A percentile compares a stretch with the other conserved stretches of the same genome.
Conservation (phyloP, 257 asterid species). For the Lavandula angustifolia region DNA sequence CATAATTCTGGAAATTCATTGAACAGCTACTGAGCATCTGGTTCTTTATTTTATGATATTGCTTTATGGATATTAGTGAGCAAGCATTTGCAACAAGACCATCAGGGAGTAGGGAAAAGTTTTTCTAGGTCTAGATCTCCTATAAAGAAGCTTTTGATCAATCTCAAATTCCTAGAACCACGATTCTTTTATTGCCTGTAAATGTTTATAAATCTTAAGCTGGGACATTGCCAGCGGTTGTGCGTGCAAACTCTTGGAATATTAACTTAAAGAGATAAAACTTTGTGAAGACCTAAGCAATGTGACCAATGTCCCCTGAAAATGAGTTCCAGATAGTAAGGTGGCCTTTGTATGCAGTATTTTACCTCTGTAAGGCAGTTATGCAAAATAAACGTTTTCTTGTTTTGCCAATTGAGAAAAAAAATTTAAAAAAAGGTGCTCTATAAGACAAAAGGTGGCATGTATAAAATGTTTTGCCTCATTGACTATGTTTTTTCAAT, state of each 20-base stretch:
- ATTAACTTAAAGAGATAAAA: neutral
- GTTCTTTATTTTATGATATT: neutral
- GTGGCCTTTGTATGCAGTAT: neutral
- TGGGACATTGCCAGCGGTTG: neutral
- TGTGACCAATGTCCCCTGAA: neutral
- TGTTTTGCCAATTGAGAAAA: neutral
- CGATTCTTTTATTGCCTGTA: neutral
- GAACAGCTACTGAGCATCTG: constrained; percentile 3
- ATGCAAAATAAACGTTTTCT: neutral
- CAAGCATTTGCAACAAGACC: constrained; percentile 6
- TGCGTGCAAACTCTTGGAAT: neutral
- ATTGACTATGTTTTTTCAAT: too few species aligned
- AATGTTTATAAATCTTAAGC: neutral
- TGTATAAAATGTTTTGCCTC: neutral
- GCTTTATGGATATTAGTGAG: neutral
- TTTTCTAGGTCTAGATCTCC: neutral
- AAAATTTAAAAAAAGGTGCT: neutral
- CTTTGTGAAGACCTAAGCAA: neutral
- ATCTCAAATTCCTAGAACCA: constrained; percentile 10
- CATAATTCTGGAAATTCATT: neutral
- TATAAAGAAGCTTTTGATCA: neutral
- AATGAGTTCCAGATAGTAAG: neutral
- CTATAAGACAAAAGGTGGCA: neutral
- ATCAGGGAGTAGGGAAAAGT: constrained; percentile 4
- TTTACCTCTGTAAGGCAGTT: neutral